A percentile compares a stretch with the other conserved stretches of the same genome.
Conservation (phyloP, 2,329 filamentous ascomycete species). For the Aspergillus fijiensis region DNA sequence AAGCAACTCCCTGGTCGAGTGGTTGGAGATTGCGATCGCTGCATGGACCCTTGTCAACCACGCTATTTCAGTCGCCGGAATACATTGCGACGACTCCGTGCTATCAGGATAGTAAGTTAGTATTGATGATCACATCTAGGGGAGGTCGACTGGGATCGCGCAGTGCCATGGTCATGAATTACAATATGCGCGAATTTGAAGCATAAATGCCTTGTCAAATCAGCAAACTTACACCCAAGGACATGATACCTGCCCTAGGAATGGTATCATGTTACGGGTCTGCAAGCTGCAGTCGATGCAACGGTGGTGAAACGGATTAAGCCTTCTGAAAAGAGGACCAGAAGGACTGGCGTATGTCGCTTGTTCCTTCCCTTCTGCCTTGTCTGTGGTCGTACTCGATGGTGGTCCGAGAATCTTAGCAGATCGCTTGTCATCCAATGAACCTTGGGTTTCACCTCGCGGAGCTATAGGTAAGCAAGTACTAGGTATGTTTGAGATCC, state of each 20-base stretch:
- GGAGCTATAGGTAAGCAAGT: background rate
- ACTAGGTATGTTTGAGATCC: background rate
- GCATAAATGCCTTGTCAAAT: background rate
- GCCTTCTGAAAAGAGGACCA: background rate
- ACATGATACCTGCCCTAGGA: background rate
- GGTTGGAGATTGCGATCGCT: background rate
- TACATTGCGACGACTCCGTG: background rate
- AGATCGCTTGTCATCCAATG: background rate
- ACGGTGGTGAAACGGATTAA: conserved; percentile 1
- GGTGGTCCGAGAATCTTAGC: background rate
- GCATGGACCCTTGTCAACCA: background rate
- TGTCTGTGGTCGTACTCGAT: background rate
- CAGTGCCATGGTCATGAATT: background rate
- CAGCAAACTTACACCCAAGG: background rate
- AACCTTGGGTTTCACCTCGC: background rate
- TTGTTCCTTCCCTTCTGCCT: background rate
- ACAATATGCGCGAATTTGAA: too few relatives aligned
- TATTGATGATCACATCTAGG: background rate
- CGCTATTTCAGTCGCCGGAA: background rate
- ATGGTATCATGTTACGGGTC: background rate
- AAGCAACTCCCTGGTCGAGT: background rate
- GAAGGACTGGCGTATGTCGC: background rate
- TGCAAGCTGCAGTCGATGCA: background rate
- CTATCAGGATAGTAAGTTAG: background rate
- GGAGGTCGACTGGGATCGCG: background rate